Evolutionary conservation across 805 yeast genomes (phyloP), one percentile per base, ranked within the genome.

Genomic region (Ogataea henricii): DNA sequence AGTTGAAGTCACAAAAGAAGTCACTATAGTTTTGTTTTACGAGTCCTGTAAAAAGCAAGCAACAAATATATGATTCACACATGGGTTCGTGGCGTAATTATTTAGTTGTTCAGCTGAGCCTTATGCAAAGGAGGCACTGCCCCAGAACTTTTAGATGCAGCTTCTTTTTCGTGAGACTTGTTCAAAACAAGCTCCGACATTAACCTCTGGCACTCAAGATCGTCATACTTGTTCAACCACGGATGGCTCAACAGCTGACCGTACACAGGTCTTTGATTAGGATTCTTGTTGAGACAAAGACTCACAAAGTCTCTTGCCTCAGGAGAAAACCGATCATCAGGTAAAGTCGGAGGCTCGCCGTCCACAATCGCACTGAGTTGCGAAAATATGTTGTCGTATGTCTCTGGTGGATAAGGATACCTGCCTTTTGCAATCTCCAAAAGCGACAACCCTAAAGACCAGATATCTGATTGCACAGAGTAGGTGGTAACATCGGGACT

Each of bases 341-440:
- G 91, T 45, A 90, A 71, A 39, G 72, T 71, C n/a, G 97, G 97
- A 3, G 96, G 89, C 22, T 87, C 90, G 9, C 96, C 97, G 63
- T 89, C 95, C n/a, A 94, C 97, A 59, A 94, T 94, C 2, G 97
- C 98, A 68, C 89, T 85, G 54, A 94, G 76, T 68, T 94, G 99
- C 6, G 94, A 85, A 60, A 94, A 91, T 10, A 94, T 89, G 65
- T 88, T 89, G 55, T 82, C 88, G 60, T 82, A 90, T 2, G 96
- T 87, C 59, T 94, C 98, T 1, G 96, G 87, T 5, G 97, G 96
- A 60, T 92, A 94, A n/a, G 99, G 99, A 66, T 92, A 94, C 48
- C 80, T 74, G 9, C 99, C 99, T 45, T 82, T 81, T 1, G 97
- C 94, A 56, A 89, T 83, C 69, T 94, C 99, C 42, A 94, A 66